These are phyloP conservation scores for Chrysoporthe austroafricana DNA, from an alignment of 2,329 filamentous ascomycete genomes.

Conservation along the genomic window DNA sequence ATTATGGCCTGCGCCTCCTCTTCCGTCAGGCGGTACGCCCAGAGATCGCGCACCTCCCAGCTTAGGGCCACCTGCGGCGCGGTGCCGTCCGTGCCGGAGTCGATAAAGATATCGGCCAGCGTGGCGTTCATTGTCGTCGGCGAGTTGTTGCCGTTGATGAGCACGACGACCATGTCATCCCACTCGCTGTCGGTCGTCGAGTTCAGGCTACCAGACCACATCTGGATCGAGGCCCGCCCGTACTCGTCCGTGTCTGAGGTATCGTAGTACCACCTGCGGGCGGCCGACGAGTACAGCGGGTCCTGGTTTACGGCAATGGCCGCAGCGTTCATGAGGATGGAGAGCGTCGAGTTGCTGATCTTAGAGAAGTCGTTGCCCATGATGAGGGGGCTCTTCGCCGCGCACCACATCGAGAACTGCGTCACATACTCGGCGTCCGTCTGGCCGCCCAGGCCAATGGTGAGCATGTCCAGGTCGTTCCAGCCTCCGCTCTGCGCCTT, in stretches of 20 bases:
- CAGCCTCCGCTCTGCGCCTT: conserved; percentile 28
- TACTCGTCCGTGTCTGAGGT: conserved; percentile 43
- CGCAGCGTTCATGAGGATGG: conserved; percentile 46
- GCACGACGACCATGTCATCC: conserved; percentile 48
- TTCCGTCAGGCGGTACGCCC: conserved; percentile 57
- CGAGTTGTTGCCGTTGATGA: conserved; percentile 51
- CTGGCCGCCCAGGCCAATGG: conserved; percentile 32
- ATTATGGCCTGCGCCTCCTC: conserved; percentile 49
- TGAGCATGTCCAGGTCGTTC: conserved; percentile 34
- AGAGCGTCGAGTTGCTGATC: conserved; percentile 39
- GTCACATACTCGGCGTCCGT: conserved; percentile 31
- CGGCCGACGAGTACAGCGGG: conserved; percentile 15
- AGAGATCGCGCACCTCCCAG: conserved; percentile 60
- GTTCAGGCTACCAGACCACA: conserved; percentile 52
- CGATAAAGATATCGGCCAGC: conserved; percentile 56
- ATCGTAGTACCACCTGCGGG: conserved; percentile 29
- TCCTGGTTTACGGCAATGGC: conserved; percentile 46
- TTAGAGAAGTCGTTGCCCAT: conserved; percentile 32
- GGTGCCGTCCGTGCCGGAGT: conserved; percentile 46
- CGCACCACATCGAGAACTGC: conserved; percentile 33
- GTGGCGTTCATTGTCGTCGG: conserved; percentile 52
- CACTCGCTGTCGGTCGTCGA: conserved; percentile 48
- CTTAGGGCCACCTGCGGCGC: conserved; percentile 45
- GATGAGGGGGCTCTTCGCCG: conserved; percentile 31
- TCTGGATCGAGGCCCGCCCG: conserved; percentile 50